Evolutionary conservation across 2,329 filamentous ascomycete species (phyloP).

Genomic region (Neonectria neomacrospora): DNA sequence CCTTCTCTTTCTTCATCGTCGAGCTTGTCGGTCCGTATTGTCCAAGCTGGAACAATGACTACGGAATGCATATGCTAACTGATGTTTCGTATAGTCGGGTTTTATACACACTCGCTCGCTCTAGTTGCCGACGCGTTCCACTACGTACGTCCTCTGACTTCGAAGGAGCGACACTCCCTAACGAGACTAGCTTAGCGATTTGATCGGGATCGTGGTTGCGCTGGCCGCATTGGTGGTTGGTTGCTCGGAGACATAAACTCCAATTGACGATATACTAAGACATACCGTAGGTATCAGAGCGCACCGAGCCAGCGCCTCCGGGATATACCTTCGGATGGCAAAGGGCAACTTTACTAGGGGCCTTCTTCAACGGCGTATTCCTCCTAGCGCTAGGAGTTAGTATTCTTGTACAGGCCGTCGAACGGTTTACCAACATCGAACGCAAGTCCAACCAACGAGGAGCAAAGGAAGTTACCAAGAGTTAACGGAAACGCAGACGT

Average conservation of each 20-base stretch:
- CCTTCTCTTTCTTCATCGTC: slow-evolving; percentile 61
- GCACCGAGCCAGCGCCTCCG: slow-evolving; percentile 62
- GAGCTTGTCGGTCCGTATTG: slow-evolving; percentile 59
- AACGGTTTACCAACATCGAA: slow-evolving; percentile 71
- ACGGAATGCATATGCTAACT: slow-evolving; percentile 11
- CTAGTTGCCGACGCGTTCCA: slow-evolving; percentile 83
- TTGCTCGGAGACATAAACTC: background rate
- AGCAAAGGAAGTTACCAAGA: slow-evolving; percentile 11
- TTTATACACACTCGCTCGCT: slow-evolving; percentile 76
- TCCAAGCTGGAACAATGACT: background rate
- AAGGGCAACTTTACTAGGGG: slow-evolving; percentile 76
- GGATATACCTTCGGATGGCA: slow-evolving; percentile 76
- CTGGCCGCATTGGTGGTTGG: slow-evolving; percentile 71
- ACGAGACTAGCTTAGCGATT: slow-evolving; percentile 69
- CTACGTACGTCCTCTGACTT: slow-evolving; percentile 63
- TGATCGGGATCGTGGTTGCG: slow-evolving; percentile 76
- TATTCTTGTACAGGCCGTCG: slow-evolving; percentile 78
- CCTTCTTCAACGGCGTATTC: slow-evolving; percentile 85
- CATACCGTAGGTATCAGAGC: slow-evolving; percentile 63
- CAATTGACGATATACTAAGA: slow-evolving; percentile 5
- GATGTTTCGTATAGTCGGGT: slow-evolving; percentile 61
- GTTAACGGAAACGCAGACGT: slow-evolving; percentile 58
- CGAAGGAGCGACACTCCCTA: slow-evolving; percentile 9
- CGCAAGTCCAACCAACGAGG: slow-evolving; percentile 51
- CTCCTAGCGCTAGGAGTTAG: slow-evolving; percentile 77